Evolutionary conservation across 1,139 yeast genomes (phyloP), one percentile per base, ranked within the genome.

Genomic region (Geotrichum klebahnii): DNA sequence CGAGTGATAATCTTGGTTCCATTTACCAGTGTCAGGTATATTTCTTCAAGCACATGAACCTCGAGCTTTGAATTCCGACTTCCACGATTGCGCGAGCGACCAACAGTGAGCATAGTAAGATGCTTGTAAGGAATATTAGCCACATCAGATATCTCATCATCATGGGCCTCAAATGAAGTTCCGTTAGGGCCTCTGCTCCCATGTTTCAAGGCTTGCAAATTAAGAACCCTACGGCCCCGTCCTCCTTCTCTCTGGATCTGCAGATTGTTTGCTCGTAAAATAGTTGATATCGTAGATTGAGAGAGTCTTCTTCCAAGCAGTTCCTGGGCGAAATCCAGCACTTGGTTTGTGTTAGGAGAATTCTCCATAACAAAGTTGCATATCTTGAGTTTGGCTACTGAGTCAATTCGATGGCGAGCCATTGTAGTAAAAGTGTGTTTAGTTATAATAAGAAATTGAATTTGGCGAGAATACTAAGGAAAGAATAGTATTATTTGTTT

Each of bases 261-360:
- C 9, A 38, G 29, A 23, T 26, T 38, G 42, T 38, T 38, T n/a
- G n/a, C 19, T 3, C 42, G 19, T 10, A 38, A n/a, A 24, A 38
- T 38, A 33, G 33, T 38, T 19, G 42, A 38, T 20, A 38, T 26
- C 14, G 42, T 38, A 23, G 42, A 38, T 22, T 38, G 42, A n/a
- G 17, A 1, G 20, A 38, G 42, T 10, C 33, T 23, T 5, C 42
- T 32, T 22, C 26, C 22, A 2, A 26, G 23, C 17, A 38, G 2
- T 12, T 24, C 5, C 10, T 38, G 9, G 3, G 42, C 19, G 22
- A 24, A 38, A 5, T n/a, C 33, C 17, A 14, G 42, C 10, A 38
- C 42, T 33, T 38, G 23, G 14, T 17, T 12, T 9, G 41, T 37
- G 17, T 22, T 24, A 14, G 42, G 23, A 12, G 20, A 1, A 12